These are phyloP conservation scores for Phaseolus coccineus DNA, from an alignment of 331 rosid species.

Conservation along the genomic window DNA sequence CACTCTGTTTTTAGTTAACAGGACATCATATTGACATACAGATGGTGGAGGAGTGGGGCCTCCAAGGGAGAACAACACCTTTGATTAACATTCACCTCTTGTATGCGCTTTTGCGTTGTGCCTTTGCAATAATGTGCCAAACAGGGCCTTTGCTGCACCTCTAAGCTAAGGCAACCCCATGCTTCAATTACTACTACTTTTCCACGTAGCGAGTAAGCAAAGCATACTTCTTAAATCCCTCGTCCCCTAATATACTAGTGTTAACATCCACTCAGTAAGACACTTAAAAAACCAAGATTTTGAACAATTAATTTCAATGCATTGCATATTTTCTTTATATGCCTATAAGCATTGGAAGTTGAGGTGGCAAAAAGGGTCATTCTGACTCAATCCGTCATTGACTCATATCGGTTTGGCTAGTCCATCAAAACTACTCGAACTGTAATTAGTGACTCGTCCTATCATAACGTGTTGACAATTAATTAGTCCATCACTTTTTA, in stretches of 20 bases:
- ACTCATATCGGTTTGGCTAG: no score
- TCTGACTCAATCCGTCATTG: no score
- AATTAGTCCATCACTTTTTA: no score
- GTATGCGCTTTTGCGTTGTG: constrained; percentile 55
- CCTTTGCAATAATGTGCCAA: constrained; percentile 45
- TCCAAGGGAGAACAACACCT: constrained; percentile 26
- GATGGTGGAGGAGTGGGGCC: constrained; percentile 7
- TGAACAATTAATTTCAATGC: no score
- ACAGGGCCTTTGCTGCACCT: constrained; percentile 58
- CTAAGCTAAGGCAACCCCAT: constrained; percentile 64
- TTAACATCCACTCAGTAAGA: no score
- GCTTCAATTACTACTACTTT: constrained; percentile 44
- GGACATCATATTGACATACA: constrained; percentile 27
- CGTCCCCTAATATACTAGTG: background rate
- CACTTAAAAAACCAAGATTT: no score
- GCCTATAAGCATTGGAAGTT: no score
- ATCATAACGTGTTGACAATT: no score
- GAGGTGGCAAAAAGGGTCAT: no score
- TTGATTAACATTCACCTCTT: constrained; percentile 22
- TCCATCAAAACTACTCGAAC: no score
- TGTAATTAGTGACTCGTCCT: no score
- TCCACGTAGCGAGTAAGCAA: constrained; percentile 49
- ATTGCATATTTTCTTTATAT: no score
- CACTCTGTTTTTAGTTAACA: constrained; percentile 32
- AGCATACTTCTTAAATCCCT: constrained; percentile 9